Evolutionary conservation across 202 grass and related monocot species (phyloP).

Genomic region (Brachypodium distachyon): DNA sequence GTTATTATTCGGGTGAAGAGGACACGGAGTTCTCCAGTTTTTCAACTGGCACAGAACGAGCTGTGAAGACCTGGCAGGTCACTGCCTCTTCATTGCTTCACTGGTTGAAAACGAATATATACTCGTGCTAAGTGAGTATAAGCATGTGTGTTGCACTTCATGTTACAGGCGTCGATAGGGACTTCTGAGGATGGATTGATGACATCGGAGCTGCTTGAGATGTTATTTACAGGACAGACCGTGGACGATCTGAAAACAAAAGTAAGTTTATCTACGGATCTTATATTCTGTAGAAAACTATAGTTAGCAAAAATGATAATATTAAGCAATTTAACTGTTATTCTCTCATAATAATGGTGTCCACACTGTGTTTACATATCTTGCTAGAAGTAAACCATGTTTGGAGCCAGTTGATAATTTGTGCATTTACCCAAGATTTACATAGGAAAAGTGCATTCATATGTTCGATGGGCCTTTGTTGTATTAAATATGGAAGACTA

Average conservation of each 20-base stretch:
- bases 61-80: constrained; percentile 96
- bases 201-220: constrained; percentile 74
- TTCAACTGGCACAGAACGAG: constrained; percentile 71
- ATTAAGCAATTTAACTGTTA: too few relatives aligned
- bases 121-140: not conserved
- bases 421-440: not conserved
- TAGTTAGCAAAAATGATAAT: too few relatives aligned
- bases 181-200: constrained; percentile 54
- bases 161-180: constrained; percentile 57
- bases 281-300: not conserved
- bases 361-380: too few relatives aligned
- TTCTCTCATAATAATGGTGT: too few relatives aligned
- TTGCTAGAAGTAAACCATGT: too few relatives aligned
- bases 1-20: constrained; percentile 91
- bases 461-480: not conserved
- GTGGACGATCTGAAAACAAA: not conserved
- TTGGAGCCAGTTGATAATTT: not conserved
- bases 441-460: too few relatives aligned
- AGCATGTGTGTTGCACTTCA: not conserved
- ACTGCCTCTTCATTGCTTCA: not conserved
- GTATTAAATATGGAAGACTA: not conserved
- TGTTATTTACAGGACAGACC: constrained; percentile 40
- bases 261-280: constrained; percentile 7
- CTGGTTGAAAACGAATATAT: not conserved
- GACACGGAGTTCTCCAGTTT: constrained; percentile 83